Base-by-base conservation (phyloP, 441 rosid species). In the Theobroma grandiflorum region DNA sequence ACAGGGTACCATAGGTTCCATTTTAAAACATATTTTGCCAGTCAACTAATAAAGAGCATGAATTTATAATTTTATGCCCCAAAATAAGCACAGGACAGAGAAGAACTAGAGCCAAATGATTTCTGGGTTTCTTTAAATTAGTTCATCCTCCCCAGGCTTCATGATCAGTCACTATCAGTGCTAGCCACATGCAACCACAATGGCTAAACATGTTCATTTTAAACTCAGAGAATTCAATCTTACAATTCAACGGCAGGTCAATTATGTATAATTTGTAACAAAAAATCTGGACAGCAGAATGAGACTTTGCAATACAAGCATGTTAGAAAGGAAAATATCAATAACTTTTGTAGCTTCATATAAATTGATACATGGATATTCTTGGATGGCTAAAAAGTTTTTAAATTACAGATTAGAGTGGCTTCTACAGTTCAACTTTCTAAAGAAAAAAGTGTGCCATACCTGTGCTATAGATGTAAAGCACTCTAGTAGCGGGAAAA, bases 381-480 rank as follows among this genome's bases (percentile, higher is more conserved):
- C 11, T 16, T 37, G 45, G 43, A 65, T 65, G 67, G 33, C 6
- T 33, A 62, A 65, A 6, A 37, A 8, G 22, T 40, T 38, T 65
- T 37, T 37, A 2, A 8, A 37, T 26, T 18, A 67, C 22, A 35
- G 52, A 20, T 1, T 35, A 65, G 22, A 35, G 45, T 37, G 22
- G 47, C 47, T 65, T 37, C 14, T 38, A 65, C 12, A 38, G 47
- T 18, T 64, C 15, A 15, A 65, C 47, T 18, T 47, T 16, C 20
- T 7, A 68, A 58, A 43, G 11, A 38, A 3, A 35, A 59, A 68
- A 66, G 64, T 75, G 75, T 1, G 5, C 47, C 68, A 63, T 63
- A 95, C 99, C 97, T 91, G 94, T 70, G 98, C 95, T 81, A 97
- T 91, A 76, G 99, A 95, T 82, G 99, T 95, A 87, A 97, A 95